Evolutionary conservation across 768 basidiomycete species (phyloP), one percentile per base, ranked within the genome.

Genomic region (Mycena epipterygia): DNA sequence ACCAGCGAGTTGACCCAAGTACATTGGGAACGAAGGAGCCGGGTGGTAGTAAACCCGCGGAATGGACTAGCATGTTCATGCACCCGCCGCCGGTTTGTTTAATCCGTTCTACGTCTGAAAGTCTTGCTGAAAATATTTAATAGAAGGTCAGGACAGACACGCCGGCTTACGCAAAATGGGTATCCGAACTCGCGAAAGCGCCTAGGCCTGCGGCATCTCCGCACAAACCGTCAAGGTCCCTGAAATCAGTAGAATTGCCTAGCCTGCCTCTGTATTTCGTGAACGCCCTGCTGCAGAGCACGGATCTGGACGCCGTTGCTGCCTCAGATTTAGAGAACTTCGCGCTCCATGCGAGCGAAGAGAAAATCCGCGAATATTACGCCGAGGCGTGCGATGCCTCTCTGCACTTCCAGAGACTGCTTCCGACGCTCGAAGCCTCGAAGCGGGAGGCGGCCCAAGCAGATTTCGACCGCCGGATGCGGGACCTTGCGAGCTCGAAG

Each of bases 281-380:
- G 29, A 65, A 65, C 1, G 72, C 72, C 33, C 64, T 73, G 4
- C 57, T 73, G 42, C 68, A 70, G 52, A 68, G 68, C 13, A 67
- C 72, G 30, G 72, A 73, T 25, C 61, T 73, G n/a, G 72, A 73
- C 33, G 72, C 68, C 3, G 72, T 73, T 35, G 65, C 64, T 2
- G 72, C 64, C 19, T 39, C 68, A 0, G 41, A 73, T 33, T 44
- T 74, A 30, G 71, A 71, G 46, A 33, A 51, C 2, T 74, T 72
- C 51, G 73, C 73, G 1, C 52, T 69, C 4, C 52, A 30, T 9
- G 46, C 25, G 2, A 64, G 70, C 60, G 73, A 74, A 42, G 65
- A 59, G 51, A 72, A 72, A 56, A 74, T 74, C 9, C 60, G 60
- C 35, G 73, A 74, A 35, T 74, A 72, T 37, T 72, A 74, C 23